These are phyloP conservation scores for Sordariomycetes sp. DNA, from an alignment of 2,329 filamentous ascomycete species.

Conservation along the genomic window DNA sequence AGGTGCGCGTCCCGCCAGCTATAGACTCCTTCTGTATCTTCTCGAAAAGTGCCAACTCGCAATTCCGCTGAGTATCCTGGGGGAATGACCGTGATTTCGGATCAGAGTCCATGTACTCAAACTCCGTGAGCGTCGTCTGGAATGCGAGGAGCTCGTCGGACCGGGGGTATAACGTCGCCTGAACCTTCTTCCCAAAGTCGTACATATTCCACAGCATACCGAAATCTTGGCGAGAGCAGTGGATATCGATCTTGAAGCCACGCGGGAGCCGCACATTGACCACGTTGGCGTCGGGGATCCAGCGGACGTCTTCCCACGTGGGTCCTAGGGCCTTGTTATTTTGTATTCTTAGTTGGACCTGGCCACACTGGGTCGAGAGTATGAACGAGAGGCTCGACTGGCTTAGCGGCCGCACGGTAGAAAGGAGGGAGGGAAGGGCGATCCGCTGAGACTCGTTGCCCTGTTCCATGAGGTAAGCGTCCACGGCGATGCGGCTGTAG, in stretches of 20 bases:
- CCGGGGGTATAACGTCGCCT: conserved; percentile 54
- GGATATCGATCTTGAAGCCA: conserved; percentile 59
- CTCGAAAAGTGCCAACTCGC: conserved; percentile 66
- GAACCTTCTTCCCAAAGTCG: conserved; percentile 69
- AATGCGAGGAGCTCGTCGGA: conserved; percentile 59
- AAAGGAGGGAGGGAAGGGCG: conserved; percentile 61
- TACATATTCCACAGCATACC: conserved; percentile 70
- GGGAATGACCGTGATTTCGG: conserved; percentile 62
- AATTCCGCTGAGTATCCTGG: conserved; percentile 56
- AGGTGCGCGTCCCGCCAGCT: conserved; percentile 56
- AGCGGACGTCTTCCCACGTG: conserved; percentile 71
- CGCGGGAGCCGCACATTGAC: conserved; percentile 61
- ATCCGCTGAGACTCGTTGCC: conserved; percentile 56
- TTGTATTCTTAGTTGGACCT: conserved; percentile 63
- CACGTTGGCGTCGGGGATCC: conserved; percentile 54
- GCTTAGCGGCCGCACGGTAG: conserved; percentile 56
- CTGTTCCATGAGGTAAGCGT: conserved; percentile 61
- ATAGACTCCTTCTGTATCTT: conserved; percentile 53
- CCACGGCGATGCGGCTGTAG: conserved; percentile 65
- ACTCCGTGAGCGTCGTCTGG: conserved; percentile 54
- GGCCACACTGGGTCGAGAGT: conserved; percentile 67
- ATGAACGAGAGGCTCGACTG: conserved; percentile 60
- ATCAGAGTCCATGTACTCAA: conserved; percentile 69
- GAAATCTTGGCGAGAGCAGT: conserved; percentile 66
- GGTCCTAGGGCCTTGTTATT: conserved; percentile 53